Evolutionary conservation across 306 rosid genomes (phyloP), one percentile per base, ranked within the genome.

Genomic region (Quercus agrifolia): DNA sequence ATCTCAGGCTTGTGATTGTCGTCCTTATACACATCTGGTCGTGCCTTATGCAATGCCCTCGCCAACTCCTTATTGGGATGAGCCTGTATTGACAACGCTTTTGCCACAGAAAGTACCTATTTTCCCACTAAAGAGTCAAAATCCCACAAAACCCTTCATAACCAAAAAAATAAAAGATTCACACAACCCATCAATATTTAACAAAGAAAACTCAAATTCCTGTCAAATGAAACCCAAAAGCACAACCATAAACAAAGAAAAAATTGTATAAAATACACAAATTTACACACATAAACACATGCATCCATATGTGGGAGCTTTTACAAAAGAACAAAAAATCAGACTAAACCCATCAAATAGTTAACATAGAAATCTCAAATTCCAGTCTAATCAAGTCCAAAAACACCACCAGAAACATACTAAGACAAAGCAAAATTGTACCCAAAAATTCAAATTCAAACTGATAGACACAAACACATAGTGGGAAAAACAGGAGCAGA

Each of bases 1-100:
- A 95, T 95, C 87, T 95, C 99, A 2, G 99, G 99, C 87, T 95
- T 95, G 83, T 95, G 99, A 83, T 93, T 95, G 13, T 83, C 96
- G 83, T 95, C 99, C 82, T 92, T 95, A 71, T 95, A 95, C 51
- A 87, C 11, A 80, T 81, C 78, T 30, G 99, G 99, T 8, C 61
- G 89, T 74, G 86, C 61, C 81, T 91, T 93, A 77, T 95, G 98
- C 89, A 95, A 80, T 30, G 69, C 61, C 87, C 88, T 89, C 5
- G 99, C 99, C 87, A 91, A 79, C 11, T 93, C 94, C 90, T 91
- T 95, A 74, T 95, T 96, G 0, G 99, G 99, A 77, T 95, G 99
- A 55, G 99, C 99, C 86, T 95, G 99, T 27, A 95, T 95, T 12
- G 99, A 95, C 87, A 93, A 88, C 46, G 96, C 94, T 73, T 95